Percentiles rank a stretch among this genome's conserved stretches.
phyloP scores from a whole-genome alignment of 2,329 filamentous ascomycete genomes.

The Fusarium newnesense region DNA sequence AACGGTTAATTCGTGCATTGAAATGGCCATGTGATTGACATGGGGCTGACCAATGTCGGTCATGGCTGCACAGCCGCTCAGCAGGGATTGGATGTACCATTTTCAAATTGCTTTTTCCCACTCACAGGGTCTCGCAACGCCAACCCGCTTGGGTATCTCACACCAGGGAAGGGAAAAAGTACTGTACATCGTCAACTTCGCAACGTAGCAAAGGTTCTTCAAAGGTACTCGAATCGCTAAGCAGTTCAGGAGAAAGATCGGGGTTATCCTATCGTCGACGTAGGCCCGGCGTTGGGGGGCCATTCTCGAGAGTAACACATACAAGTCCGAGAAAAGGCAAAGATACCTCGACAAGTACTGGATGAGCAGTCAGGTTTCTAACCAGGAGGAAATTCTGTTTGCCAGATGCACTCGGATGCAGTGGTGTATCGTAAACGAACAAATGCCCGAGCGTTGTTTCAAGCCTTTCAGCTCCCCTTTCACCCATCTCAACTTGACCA shows the following conservation, averaged over 20 bases:
- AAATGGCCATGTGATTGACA: slow-evolving; percentile 43
- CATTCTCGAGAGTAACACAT: slow-evolving; percentile 5
- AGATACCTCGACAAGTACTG: slow-evolving; percentile 14
- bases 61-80: slow-evolving; percentile 39
- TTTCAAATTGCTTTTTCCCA: slow-evolving; percentile 38
- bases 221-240: slow-evolving; percentile 25
- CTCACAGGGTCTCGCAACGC: slow-evolving; percentile 28
- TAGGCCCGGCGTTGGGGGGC: slow-evolving; percentile 8
- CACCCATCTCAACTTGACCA: slow-evolving; percentile 19
- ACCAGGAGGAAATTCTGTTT: slow-evolving; percentile 19
- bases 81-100: slow-evolving; percentile 37
- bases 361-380: slow-evolving; percentile 10
- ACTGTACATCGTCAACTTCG: slow-evolving; percentile 32
- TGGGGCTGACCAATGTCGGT: slow-evolving; percentile 37
- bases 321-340: slow-evolving; percentile 18
- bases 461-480: slow-evolving; percentile 5
- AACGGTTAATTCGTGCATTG: slow-evolving; percentile 35
- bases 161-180: slow-evolving; percentile 36
- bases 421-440: slow-evolving; percentile 21
- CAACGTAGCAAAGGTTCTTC: slow-evolving; percentile 26
- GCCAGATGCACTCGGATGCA: slow-evolving; percentile 15
- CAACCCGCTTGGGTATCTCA: slow-evolving; percentile 23
- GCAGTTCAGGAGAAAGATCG: slow-evolving; percentile 13
- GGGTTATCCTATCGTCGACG: slow-evolving; percentile 13
- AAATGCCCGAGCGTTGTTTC: slow-evolving; percentile 1